Conservation (phyloP, 2,329 filamentous ascomycete species). For the Fusarium sp. region DNA sequence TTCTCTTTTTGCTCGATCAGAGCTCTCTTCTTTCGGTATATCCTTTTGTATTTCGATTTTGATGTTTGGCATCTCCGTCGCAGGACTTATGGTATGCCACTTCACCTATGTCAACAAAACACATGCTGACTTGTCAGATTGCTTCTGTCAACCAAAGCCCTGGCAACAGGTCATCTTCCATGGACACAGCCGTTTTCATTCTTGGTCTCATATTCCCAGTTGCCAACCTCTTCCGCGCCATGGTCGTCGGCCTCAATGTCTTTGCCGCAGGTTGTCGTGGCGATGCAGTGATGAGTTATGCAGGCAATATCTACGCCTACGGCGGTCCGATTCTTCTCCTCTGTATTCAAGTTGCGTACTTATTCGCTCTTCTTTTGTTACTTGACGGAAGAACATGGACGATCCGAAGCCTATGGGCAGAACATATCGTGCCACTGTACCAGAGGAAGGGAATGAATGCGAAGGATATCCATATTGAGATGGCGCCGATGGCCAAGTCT, state of each 20-base stretch:
- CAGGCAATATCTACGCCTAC: neutral
- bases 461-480: neutral
- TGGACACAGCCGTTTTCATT: neutral
- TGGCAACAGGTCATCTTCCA: neutral
- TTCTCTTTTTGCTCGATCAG: neutral
- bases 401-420: neutral
- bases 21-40: neutral
- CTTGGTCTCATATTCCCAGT: neutral
- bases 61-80: neutral
- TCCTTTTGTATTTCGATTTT: neutral
- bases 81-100: neutral
- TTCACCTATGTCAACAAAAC: rapidly evolving
- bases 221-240: neutral
- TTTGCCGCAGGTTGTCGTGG: neutral
- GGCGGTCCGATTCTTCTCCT: neutral
- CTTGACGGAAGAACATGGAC: neutral
- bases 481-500: neutral
- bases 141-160: neutral
- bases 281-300: neutral
- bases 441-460: rapidly evolving
- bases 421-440: neutral
- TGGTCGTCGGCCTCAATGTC: neutral
- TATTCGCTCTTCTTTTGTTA: neutral
- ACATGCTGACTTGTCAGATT: neutral
- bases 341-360: neutral